Conservation (phyloP, 2,329 filamentous ascomycete genomes). For the Diaporthe ilicicola region DNA sequence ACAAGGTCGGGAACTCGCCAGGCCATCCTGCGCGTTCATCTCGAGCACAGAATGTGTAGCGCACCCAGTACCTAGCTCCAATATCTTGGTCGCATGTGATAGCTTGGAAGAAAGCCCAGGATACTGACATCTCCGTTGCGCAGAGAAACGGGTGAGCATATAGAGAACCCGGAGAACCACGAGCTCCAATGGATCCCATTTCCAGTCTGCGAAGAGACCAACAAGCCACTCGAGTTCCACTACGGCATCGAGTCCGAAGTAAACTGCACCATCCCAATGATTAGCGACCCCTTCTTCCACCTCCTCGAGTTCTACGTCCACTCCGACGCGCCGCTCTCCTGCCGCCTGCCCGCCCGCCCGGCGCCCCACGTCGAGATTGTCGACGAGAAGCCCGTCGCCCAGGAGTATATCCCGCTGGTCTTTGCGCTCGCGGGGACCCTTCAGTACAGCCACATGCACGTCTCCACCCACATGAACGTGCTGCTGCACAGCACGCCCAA, state of each 20-base stretch:
- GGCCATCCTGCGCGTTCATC: neutral
- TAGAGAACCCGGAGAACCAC: conserved; percentile 76
- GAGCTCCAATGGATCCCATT: conserved; percentile 94
- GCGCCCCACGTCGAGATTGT: conserved; percentile 62
- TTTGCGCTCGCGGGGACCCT: conserved; percentile 90
- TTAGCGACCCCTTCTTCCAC: conserved; percentile 84
- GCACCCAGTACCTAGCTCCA: neutral
- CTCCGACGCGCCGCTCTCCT: conserved; percentile 91
- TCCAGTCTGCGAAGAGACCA: conserved; percentile 88
- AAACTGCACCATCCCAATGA: conserved; percentile 83
- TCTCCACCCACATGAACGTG: conserved; percentile 89
- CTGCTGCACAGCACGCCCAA: conserved; percentile 77
- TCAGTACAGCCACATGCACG: conserved; percentile 88
- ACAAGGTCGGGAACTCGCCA: neutral
- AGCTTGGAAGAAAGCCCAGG: neutral
- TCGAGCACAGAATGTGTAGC: neutral
- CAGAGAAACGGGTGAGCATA: conserved; percentile 89
- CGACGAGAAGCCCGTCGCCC: conserved; percentile 57
- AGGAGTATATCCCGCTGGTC: conserved; percentile 82
- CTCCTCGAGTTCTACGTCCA: conserved; percentile 97
- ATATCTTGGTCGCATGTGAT: neutral
- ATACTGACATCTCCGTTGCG: conserved; percentile 12
- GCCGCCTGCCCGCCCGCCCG: conserved; percentile 85
- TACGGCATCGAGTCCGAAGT: conserved; percentile 85
- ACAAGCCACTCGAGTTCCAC: conserved; percentile 80